Percentiles rank a stretch among this genome's conserved stretches.
phyloP scores from a whole-genome alignment of 495 filamentous ascomycete species.

The Penicillium paxilli region DNA sequence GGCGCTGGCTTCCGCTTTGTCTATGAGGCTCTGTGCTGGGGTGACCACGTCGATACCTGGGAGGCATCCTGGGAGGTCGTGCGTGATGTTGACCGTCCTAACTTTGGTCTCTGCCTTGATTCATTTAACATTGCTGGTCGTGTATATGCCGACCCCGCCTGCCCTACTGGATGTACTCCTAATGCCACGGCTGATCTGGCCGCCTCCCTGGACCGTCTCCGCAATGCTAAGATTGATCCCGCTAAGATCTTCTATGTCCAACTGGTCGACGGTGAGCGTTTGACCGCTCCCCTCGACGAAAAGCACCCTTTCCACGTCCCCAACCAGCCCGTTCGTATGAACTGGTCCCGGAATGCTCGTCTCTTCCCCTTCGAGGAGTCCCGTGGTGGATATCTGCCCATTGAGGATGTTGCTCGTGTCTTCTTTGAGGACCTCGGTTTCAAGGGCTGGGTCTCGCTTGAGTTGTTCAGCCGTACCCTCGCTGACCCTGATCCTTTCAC shows the following conservation, averaged over 20 bases:
- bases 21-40: slow-evolving; percentile 78
- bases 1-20: slow-evolving; percentile 60
- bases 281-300: slow-evolving; percentile 56
- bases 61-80: slow-evolving; percentile 73
- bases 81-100: slow-evolving; percentile 60
- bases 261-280: slow-evolving; percentile 72
- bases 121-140: slow-evolving; percentile 79
- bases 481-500: slow-evolving; percentile 53
- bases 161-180: slow-evolving; percentile 48
- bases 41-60: slow-evolving; percentile 72
- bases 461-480: slow-evolving; percentile 72
- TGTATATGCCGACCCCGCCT: slow-evolving; percentile 70
- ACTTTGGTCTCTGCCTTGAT: slow-evolving; percentile 79
- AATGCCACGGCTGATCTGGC: slow-evolving; percentile 60
- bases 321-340: slow-evolving; percentile 70
- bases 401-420: slow-evolving; percentile 56
- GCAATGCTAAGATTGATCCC: slow-evolving; percentile 54
- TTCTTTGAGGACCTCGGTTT: slow-evolving; percentile 67
- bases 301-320: slow-evolving; percentile 64
- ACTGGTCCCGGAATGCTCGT: slow-evolving; percentile 76
- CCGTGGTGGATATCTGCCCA: slow-evolving; percentile 70
- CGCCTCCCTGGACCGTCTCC: slow-evolving; percentile 57
- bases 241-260: slow-evolving; percentile 79
- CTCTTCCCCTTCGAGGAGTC: slow-evolving; percentile 74
- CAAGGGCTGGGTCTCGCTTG: slow-evolving; percentile 76